These are phyloP conservation scores for Blepharisma stoltei DNA, from an alignment of 73 alveolate genomes.

Conservation along the genomic window DNA sequence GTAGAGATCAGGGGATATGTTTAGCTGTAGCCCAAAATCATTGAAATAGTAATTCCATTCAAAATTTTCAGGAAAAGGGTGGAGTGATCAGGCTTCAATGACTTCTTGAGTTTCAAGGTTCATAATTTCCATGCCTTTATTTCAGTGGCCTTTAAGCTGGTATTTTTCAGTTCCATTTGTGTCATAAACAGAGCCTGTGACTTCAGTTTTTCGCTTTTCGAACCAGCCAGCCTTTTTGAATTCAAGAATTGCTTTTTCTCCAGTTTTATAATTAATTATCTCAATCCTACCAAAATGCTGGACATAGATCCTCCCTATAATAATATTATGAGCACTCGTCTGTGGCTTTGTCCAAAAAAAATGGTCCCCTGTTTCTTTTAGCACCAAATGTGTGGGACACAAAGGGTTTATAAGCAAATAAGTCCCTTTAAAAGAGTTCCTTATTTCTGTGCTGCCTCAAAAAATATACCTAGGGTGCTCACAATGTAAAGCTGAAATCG, in stretches of 20 bases:
- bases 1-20: conserved; percentile 69
- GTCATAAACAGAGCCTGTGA: conserved; percentile 79
- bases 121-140: conserved; percentile 56
- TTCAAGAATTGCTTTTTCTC: conserved; percentile 63
- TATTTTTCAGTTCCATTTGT: conserved; percentile 60
- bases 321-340: conserved; percentile 71
- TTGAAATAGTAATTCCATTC: conserved; percentile 72
- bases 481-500: conserved; percentile 89
- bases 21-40: conserved; percentile 71
- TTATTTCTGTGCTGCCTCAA: conserved; percentile 84
- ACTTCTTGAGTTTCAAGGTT: conserved; percentile 49
- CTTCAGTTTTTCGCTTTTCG: conserved; percentile 59
- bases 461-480: conserved; percentile 69
- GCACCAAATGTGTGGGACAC: conserved; percentile 71
- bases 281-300: conserved; percentile 83
- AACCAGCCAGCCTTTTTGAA: conserved; percentile 80
- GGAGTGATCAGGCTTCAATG: conserved; percentile 59
- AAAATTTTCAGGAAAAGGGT: conserved; percentile 74
- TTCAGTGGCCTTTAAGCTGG: conserved; percentile 85
- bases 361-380: conserved; percentile 76
- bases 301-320: conserved; percentile 73
- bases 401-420: conserved; percentile 76
- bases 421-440: conserved; percentile 79
- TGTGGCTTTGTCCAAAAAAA: conserved; percentile 75
- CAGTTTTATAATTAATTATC: conserved; percentile 67